Evolutionary conservation across 371 early-diverging fungal genomes (phyloP), one percentile per base, ranked within the genome.

Genomic region (Saksenaea vasiformis): DNA sequence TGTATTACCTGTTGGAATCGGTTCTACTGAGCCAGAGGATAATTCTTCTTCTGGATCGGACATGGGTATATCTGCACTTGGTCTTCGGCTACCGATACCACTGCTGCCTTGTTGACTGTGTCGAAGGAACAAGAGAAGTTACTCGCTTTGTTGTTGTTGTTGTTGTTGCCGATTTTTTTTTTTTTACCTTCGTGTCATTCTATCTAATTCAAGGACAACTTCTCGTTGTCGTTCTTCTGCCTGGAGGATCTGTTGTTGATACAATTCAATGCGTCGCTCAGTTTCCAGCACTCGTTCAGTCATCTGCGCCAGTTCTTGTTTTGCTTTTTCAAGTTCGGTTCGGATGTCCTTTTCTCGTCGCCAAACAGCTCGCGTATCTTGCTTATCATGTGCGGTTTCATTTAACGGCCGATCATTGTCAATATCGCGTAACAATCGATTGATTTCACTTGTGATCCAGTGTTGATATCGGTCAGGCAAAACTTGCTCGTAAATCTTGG

Each of bases 371-470:
- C 66, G 62, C 10, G 57, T 66, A 5, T 60, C 56, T 13, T 58
- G 62, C 34, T 83, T 79, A 34, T 67, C 68, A 17, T 68, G 63
- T 17, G 71, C 78, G 14, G 73, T 66, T 17, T 58, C 62, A 38
- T 64, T 72, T 11, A 60, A 22, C 62, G 67, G 64, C 22, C 51
- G 51, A 10, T 62, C 65, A 53, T 88, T 83, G 56, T 74, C 80
- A 37, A 95, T 74, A 47, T 95, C 95, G 31, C 89, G 84, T 57
- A 94, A 72, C 60, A 90, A 93, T 64, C 91, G 85, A 61, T 95
- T 93, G 66, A 95, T 93, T 65, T 95, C 92, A 56, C 85, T 86
- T 8, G 90, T 92, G 44, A 96, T 90, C 28, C 91, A 79, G 37
- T 89, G 84, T 56, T 91, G 90, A 59, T 91, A 92, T 66, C 78